Evolutionary conservation across 345 rosid genomes (phyloP), one percentile per base, ranked within the genome.

Genomic region (Heritiera littoralis): DNA sequence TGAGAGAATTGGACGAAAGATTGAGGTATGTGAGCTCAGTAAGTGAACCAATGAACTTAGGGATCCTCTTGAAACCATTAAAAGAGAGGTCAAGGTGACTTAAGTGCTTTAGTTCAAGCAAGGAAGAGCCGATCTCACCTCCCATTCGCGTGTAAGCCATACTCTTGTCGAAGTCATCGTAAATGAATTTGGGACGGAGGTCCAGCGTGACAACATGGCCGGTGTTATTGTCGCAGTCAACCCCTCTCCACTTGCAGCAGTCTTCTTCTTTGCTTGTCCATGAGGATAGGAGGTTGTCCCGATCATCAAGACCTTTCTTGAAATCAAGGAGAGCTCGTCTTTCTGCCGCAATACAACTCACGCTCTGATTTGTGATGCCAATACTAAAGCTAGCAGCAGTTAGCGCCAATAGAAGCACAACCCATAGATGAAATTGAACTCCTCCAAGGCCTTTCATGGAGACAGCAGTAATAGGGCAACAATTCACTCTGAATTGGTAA

Each of bases 111-210:
- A 82, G 14, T 20, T 75, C 20, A 14, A 79, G 49, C 46, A 82
- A 49, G 46, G 85, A 67, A 20, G 75, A 12, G 28, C 54, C 45
- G 12, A 82, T 51, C 43, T 74, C 65, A 61, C 82, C 85, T 28
- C 61, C 45, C 59, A 79, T 15, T 28, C 58, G 4, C 56, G 2
- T 15, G 10, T 7, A 58, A 56, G 1, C 0, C 14, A 30, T 8
- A 58, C 4, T 1, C 4, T 2, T 2, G 3, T 1, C 23, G 9
- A 6, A 17, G 59, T 17, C 59, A 55, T 55, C 3, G 59, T 17
- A 55, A 17, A 18, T 17, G 20, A 18, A 55, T 15, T 13, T 7
- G 32, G 75, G 58, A 7, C 59, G 74, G 4, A 81, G 75, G 15
- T 81, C 66, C n/a, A 81, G 78, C 30, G 2, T 58, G 11, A n/a